Evolutionary conservation across 2,329 filamentous ascomycete species (phyloP), one percentile per base, ranked within the genome.

Genomic region (Cordyceps cateniannulata): DNA sequence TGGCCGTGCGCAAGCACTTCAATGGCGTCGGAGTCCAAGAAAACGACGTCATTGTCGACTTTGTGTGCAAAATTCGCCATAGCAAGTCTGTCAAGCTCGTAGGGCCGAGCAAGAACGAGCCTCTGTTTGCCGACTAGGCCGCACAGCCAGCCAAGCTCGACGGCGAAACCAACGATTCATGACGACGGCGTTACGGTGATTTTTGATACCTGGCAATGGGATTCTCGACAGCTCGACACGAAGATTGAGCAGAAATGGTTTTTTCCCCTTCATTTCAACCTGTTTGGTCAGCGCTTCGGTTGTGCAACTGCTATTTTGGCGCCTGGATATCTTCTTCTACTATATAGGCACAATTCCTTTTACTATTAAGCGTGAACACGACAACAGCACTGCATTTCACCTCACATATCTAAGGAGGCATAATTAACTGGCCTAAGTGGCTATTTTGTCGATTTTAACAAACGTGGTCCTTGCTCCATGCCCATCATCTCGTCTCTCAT

Each of bases 31-130:
- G 88, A 18, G 84, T 93, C 45, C 87, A 86, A 65, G 91, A 96
- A 76, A 91, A 87, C 70, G 90, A 95, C 67, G 87, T 92, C 65
- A 88, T 95, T 61, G 88, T 93, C 61, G 88, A 90, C 65, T 85
- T 91, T 70, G 79, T 92, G 63, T 90, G 91, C 78, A 89, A 86
- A 69, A 81, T 90, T 32, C 72, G 72, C 25, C 71, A 71, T 63
- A 70, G 75, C 22, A 70, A 69, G 59, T 60, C 62, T 22, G 61
- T 68, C 5, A 70, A 67, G 51, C 62, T 67, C 7, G 64, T 69
- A 48, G 65, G 59, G 18, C 60, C 69, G n/a, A 70, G 68, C 60
- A 68, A 67, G 48, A 60, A 51, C 25, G 58, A 65, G 8, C 59
- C 63, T 49, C 50, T 54, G 22, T 29, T 48, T n/a, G 40, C 47